Evolutionary conservation across 2,329 filamentous ascomycete genomes (phyloP).

Genomic region (Coleophoma crateriformis): DNA sequence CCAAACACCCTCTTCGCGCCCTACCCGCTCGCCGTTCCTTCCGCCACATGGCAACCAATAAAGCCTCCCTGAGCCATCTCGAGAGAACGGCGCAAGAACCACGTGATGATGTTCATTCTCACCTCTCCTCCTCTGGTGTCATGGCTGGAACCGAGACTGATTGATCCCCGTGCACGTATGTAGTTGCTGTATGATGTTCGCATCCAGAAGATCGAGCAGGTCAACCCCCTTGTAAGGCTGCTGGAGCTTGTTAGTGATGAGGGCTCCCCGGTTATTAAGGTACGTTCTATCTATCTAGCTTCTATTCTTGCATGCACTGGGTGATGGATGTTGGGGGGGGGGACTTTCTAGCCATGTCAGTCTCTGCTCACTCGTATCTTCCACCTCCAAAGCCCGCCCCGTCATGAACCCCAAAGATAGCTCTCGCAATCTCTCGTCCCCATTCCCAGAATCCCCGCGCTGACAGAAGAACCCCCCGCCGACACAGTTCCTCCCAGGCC

Average conservation of each 20-base stretch:
- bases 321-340: neutral
- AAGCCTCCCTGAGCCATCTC: constrained; percentile 43
- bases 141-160: neutral
- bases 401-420: too few relatives aligned
- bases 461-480: neutral
- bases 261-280: constrained; percentile 38
- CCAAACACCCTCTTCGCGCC: too few relatives aligned
- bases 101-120: constrained; percentile 47
- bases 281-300: constrained; percentile 2
- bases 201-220: constrained; percentile 52
- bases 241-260: constrained; percentile 56
- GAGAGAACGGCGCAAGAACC: constrained; percentile 71
- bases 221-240: constrained; percentile 65
- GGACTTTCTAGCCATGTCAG: neutral
- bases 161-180: neutral
- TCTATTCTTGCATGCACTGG: neutral
- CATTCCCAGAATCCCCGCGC: too few relatives aligned
- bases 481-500: constrained; percentile 67
- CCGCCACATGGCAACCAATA: neutral
- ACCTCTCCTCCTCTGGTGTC: neutral
- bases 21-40: neutral
- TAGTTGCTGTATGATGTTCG: constrained; percentile 55
- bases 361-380: neutral
- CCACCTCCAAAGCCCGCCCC: neutral
- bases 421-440: too few relatives aligned